phyloP scores from a whole-genome alignment of 2,329 filamentous ascomycete genomes.

The Sporothrix globosa region DNA sequence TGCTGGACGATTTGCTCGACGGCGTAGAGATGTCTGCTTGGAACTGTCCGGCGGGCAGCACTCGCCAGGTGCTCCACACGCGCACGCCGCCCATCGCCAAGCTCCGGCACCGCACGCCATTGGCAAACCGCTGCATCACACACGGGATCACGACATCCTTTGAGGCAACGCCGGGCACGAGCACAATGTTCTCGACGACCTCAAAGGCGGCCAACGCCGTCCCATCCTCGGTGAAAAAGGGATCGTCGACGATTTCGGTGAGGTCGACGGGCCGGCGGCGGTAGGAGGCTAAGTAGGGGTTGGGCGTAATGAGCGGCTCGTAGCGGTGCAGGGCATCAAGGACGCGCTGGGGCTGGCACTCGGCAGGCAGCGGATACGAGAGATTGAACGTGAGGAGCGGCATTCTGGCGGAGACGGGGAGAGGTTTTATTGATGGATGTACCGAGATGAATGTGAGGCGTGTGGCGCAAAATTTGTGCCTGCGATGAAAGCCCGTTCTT shows the following conservation, averaged over 20 bases:
- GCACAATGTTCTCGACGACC: conserved; percentile 45
- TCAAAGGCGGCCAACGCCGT: conserved; percentile 41
- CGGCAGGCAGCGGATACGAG: conserved; percentile 49
- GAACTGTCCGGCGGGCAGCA: conserved; percentile 37
- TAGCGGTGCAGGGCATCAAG: conserved; percentile 48
- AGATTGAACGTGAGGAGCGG: conserved; percentile 46
- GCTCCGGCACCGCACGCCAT: conserved; percentile 50
- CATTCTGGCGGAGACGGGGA: conserved; percentile 38
- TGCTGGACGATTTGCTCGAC: conserved; percentile 27
- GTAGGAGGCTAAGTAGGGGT: conserved; percentile 47
- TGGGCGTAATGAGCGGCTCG: conserved; percentile 48
- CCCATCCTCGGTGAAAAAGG: conserved; percentile 48
- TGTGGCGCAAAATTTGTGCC: not conserved
- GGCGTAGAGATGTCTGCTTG: conserved; percentile 32
- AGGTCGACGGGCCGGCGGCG: conserved; percentile 44
- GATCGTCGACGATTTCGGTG: conserved; percentile 45
- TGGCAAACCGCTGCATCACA: conserved; percentile 49
- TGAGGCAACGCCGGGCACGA: conserved; percentile 47
- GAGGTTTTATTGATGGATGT: not conserved
- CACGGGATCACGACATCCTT: conserved; percentile 50
- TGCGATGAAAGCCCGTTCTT: not conserved
- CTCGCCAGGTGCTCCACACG: conserved; percentile 48
- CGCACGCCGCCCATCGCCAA: conserved; percentile 50
- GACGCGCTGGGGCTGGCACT: conserved; percentile 46
- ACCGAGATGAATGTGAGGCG: not conserved